phyloP scores from a whole-genome alignment of 495 filamentous ascomycete species.

The Penicillium mononematosum region DNA sequence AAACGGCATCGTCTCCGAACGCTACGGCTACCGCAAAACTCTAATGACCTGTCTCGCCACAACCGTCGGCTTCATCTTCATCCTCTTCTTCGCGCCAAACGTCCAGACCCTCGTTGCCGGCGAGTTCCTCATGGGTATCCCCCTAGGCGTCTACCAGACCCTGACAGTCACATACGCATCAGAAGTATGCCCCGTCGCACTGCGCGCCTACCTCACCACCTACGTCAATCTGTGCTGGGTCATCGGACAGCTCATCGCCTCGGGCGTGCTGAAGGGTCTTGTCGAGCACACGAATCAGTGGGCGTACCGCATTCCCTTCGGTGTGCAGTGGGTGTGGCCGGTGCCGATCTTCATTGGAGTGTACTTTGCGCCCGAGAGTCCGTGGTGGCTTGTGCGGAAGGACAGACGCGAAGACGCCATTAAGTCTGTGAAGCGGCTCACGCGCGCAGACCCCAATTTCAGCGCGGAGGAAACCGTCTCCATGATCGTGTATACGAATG shows the following conservation, averaged over 20 bases:
- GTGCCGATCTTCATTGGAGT: slow-evolving; percentile 67
- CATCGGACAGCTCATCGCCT: slow-evolving; percentile 67
- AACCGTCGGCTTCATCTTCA: slow-evolving; percentile 63
- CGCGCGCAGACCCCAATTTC: slow-evolving; percentile 56
- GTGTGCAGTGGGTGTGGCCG: slow-evolving; percentile 81
- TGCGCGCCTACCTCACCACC: slow-evolving; percentile 70
- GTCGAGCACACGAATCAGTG: slow-evolving; percentile 53
- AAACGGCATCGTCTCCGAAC: slow-evolving; percentile 62
- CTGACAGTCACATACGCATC: slow-evolving; percentile 75
- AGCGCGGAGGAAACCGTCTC: slow-evolving; percentile 69
- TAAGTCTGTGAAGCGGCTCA: slow-evolving; percentile 61
- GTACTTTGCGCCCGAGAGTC: slow-evolving; percentile 68
- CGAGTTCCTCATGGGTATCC: slow-evolving; percentile 71
- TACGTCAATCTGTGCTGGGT: slow-evolving; percentile 83
- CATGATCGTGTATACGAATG: slow-evolving; percentile 81
- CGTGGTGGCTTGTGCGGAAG: slow-evolving; percentile 78
- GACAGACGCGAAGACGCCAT: slow-evolving; percentile 66
- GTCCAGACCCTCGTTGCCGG: slow-evolving; percentile 63
- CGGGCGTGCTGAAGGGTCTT: slow-evolving; percentile 58
- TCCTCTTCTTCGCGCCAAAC: slow-evolving; percentile 72
- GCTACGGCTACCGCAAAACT: slow-evolving; percentile 66
- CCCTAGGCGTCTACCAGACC: slow-evolving; percentile 79
- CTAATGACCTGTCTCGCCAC: slow-evolving; percentile 61
- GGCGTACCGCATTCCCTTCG: slow-evolving; percentile 66
- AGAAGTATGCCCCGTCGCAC: slow-evolving; percentile 70